Evolutionary conservation across 2,329 filamentous ascomycete genomes (phyloP).

Genomic region (Chaetomium strumarium): DNA sequence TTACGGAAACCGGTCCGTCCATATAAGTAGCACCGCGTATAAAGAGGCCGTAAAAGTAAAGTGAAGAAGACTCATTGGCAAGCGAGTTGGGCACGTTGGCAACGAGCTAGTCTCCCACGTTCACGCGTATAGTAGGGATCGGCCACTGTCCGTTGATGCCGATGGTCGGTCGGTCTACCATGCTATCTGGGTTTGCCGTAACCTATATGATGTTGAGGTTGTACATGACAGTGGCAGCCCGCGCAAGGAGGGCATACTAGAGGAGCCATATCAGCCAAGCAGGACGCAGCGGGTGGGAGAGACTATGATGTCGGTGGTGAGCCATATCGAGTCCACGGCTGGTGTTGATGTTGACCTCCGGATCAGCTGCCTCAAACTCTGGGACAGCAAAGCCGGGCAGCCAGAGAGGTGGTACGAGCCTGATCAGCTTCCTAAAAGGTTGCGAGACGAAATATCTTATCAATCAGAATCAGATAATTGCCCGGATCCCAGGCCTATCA

Average conservation of each 20-base stretch:
- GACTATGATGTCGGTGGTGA: neutral
- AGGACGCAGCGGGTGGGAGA: neutral
- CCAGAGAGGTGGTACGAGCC: too few species aligned
- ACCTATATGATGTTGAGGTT: conserved; percentile 70
- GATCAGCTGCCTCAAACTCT: too few species aligned
- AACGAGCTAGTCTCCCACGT: conserved; percentile 55
- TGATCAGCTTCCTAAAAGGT: too few species aligned
- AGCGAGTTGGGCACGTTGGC: conserved; percentile 55
- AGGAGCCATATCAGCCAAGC: neutral
- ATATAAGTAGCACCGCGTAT: conserved; percentile 62
- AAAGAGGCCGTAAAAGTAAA: conserved; percentile 68
- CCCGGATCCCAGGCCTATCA: too few species aligned
- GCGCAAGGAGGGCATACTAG: conserved; percentile 11
- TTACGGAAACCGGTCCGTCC: conserved; percentile 62
- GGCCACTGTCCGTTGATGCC: conserved; percentile 76
- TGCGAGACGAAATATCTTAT: too few species aligned
- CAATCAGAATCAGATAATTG: too few species aligned
- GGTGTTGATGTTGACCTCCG: too few species aligned
- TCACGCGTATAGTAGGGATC: conserved; percentile 58
- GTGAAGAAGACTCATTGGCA: conserved; percentile 55
- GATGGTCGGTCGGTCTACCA: conserved; percentile 58
- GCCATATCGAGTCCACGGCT: too few species aligned
- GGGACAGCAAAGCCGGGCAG: too few species aligned
- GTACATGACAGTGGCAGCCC: conserved; percentile 45
- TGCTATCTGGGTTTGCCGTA: conserved; percentile 63